A percentile compares a stretch with the other conserved stretches of the same genome.
These are phyloP conservation scores for Curvularia hawaiiensis DNA, from an alignment of 2,329 filamentous ascomycete species.

Conservation along the genomic window DNA sequence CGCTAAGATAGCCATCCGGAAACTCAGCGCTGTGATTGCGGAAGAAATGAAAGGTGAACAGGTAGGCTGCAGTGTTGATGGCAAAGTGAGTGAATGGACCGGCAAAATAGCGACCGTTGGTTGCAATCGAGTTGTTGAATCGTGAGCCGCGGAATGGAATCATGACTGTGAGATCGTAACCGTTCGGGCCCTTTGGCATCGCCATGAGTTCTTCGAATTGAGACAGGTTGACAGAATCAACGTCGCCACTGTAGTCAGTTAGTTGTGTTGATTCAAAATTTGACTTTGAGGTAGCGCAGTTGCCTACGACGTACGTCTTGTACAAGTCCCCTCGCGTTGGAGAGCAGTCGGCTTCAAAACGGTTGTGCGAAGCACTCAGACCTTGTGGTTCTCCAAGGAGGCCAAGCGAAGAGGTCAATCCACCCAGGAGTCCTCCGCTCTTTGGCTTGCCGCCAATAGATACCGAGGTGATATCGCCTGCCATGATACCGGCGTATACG, in stretches of 20 bases:
- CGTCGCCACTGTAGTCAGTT: not conserved
- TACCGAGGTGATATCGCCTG: conserved; percentile 19
- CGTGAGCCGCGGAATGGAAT: conserved; percentile 20
- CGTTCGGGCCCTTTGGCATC: conserved; percentile 6
- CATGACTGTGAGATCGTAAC: conserved; percentile 8
- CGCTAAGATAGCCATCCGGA: conserved; percentile 23
- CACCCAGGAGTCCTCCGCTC: conserved; percentile 19
- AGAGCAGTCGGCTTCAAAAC: conserved; percentile 26
- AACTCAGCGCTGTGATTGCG: conserved; percentile 28
- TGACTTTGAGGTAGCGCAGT: no score
- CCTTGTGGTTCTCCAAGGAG: conserved; percentile 22
- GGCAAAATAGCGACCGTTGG: conserved; percentile 21
- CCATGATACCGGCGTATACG: conserved; percentile 17
- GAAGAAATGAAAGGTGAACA: conserved; percentile 21
- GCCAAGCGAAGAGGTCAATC: conserved; percentile 19
- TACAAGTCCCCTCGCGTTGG: conserved; percentile 17
- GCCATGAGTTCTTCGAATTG: conserved; percentile 8
- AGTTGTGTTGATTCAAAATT: not conserved
- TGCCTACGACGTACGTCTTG: conserved; percentile 3
- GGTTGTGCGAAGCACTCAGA: conserved; percentile 24
- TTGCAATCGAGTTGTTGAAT: conserved; percentile 24
- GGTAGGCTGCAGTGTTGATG: conserved; percentile 16
- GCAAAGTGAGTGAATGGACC: conserved; percentile 26
- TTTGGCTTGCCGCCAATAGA: conserved; percentile 23
- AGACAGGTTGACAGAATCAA: conserved; percentile 1